phyloP scores from a whole-genome alignment of 768 basidiomycete species.

The Lactarius pseudohatsudake region DNA sequence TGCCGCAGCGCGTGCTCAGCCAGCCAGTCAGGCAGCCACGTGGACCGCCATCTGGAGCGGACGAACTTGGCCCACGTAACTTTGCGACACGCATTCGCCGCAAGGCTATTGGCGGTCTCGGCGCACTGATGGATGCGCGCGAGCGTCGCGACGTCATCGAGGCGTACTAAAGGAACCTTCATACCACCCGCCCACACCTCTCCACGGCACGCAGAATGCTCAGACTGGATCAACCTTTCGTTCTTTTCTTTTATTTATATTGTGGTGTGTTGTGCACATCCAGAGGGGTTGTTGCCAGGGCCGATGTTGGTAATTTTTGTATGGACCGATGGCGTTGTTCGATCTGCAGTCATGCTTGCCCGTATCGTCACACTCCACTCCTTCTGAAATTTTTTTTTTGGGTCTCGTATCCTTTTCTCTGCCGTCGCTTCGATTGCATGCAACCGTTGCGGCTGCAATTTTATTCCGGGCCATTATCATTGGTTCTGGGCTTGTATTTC shows the following conservation, averaged over 20 bases:
- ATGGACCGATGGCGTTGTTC: slow-evolving; percentile 12
- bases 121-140: slow-evolving; percentile 75
- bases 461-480: slow-evolving; percentile 7
- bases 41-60: slow-evolving; percentile 83
- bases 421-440: slow-evolving; percentile 21
- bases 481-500: slow-evolving; percentile 22
- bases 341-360: slow-evolving; percentile 18
- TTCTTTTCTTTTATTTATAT: slow-evolving; percentile 30
- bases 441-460: slow-evolving; percentile 11
- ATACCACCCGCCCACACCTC: neutral
- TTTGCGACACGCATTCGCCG: slow-evolving; percentile 85
- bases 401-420: slow-evolving; percentile 10
- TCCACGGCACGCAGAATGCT: slow-evolving; percentile 19
- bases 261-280: slow-evolving; percentile 23
- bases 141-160: slow-evolving; percentile 60
- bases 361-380: slow-evolving; percentile 16
- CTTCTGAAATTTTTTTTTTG: slow-evolving; percentile 18
- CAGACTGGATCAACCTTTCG: slow-evolving; percentile 27
- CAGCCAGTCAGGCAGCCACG: slow-evolving; percentile 82
- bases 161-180: slow-evolving; percentile 21
- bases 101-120: slow-evolving; percentile 80
- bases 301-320: slow-evolving; percentile 9
- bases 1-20: slow-evolving; percentile 54
- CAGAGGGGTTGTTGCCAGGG: slow-evolving; percentile 18
- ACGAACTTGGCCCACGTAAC: slow-evolving; percentile 85